Evolutionary conservation across 352 stramenopile genomes (phyloP), one percentile per base, ranked within the genome.

Genomic region (Globisporangium heterothallicum): DNA sequence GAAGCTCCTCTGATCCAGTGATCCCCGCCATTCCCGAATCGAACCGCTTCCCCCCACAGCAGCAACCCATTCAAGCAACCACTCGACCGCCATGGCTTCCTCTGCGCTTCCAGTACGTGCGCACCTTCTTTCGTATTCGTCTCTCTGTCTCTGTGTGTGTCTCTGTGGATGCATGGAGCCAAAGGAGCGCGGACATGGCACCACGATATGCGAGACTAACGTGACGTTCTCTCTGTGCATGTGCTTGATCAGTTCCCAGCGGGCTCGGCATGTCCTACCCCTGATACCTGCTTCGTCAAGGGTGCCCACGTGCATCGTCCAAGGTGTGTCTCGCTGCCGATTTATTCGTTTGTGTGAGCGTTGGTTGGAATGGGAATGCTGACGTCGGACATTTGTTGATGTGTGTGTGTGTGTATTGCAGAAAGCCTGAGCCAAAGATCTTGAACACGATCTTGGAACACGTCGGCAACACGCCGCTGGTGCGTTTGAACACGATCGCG

Each of bases 401-500:
- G 27, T 41, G 32, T 42, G 40, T 21, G 21, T n/a, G n/a, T 16
- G 35, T 52, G 18, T 51, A 3, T n/a, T 29, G 12, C 32, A 84
- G 67, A 30, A 60, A 51, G 16, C 38, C 68, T 3, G 68, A 85
- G 68, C 77, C 77, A 36, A 92, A 92, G 61, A 97, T 97, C 65
- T 77, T 97, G 27, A 88, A 97, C 68, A 91, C 77, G 25, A 92
- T 98, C 61, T 64, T 98, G 18, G 88, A 97, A 35, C 85, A 97
- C 56, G 83, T 98, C 34, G 95, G 94, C n/a, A 86, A 97, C 56
- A 98, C 95, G 61, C 94, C 95, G 12, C 71, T 98, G 54, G 89
- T 98, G 19, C 81, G 90, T 43, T 74, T 98, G 38, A 96, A 97
- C 67, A 94, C 64, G 48, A 88, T 98, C 42, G 66, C 64, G 43